Evolutionary conservation across 1,139 yeast genomes (phyloP).

Genomic region (Sugiyamaella xylanicola): DNA sequence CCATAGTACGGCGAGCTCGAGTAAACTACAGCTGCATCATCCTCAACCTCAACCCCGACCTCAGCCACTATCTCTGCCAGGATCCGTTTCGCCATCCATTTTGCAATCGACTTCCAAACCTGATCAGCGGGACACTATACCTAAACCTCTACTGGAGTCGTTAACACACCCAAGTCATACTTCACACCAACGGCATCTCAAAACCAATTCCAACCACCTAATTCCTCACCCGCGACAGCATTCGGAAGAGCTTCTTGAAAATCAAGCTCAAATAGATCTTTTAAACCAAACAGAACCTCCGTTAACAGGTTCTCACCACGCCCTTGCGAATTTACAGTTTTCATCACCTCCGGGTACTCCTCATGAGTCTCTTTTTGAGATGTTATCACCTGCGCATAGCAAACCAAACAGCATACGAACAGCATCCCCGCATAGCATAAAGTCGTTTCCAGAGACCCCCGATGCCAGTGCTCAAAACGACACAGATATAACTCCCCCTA

Average conservation of each 20-base stretch:
- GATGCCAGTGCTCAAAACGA: neutral
- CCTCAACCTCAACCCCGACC: no score
- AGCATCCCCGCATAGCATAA: slow-evolving; percentile 7
- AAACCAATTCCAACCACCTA: no score
- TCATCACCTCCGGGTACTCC: slow-evolving; percentile 17
- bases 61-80: neutral
- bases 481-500: neutral
- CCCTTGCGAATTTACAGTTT: neutral
- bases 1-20: no score
- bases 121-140: no score
- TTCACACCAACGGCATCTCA: no score
- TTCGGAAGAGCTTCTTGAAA: neutral
- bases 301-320: slow-evolving; percentile 2
- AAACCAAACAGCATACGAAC: slow-evolving; percentile 10
- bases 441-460: slow-evolving; percentile 5
- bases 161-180: neutral
- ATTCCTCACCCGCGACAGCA: neutral
- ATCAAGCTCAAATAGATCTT: neutral
- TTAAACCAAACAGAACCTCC: neutral
- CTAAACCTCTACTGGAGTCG: neutral
- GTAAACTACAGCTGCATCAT: no score
- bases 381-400: slow-evolving; percentile 9
- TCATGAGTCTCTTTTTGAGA: slow-evolving; percentile 10
- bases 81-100: no score
- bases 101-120: no score